Evolutionary conservation across 257 asterid genomes (phyloP), one percentile per base, ranked within the genome.

Genomic region (Rehmannia glutinosa): DNA sequence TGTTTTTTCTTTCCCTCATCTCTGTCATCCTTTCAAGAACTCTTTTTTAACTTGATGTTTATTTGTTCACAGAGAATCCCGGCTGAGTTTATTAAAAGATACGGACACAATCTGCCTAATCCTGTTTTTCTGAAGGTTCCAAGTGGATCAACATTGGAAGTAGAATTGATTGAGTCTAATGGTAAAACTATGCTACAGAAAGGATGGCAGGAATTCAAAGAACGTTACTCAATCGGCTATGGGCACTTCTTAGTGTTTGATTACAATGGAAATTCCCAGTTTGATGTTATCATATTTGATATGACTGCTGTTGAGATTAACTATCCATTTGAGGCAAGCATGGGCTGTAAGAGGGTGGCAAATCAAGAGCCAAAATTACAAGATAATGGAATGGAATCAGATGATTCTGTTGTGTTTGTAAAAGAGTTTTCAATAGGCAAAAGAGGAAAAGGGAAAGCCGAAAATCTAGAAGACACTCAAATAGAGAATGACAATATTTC

Each of bases 141-240:
- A 1, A 66, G 5, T 54, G 81, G 80, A 32, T 21, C 56, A 19
- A 8, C 58, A 8, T 75, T 73, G 78, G 54, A 69, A 17, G 78
- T 79, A 1, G 72, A 73, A 46, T n/a, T 86, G 62, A 30, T 13
- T 25, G 76, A 38, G 2, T 45, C 54, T 16, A 39, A 69, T 28
- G 68, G 66, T 11, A 77, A 71, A 24, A 75, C 68, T 43, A 58
- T 71, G 80, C 23, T 86, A 5, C 64, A 53, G 1, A 62, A 66
- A n/a, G 89, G 89, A 16, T 81, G 80, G 80, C 8, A 53, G 24
- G 78, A 75, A 66, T 86, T 86, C 57, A 64, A 35, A 0, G 58
- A 69, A 20, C 68, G 46, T 57, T 75, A 79, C 50, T 77, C 78
- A 0, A 43, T 81, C 10, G 42, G 35, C 16, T 23, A 11, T 1